phyloP scores from a whole-genome alignment of 2,329 filamentous ascomycete genomes.

The Aspergillus sclerotialis region DNA sequence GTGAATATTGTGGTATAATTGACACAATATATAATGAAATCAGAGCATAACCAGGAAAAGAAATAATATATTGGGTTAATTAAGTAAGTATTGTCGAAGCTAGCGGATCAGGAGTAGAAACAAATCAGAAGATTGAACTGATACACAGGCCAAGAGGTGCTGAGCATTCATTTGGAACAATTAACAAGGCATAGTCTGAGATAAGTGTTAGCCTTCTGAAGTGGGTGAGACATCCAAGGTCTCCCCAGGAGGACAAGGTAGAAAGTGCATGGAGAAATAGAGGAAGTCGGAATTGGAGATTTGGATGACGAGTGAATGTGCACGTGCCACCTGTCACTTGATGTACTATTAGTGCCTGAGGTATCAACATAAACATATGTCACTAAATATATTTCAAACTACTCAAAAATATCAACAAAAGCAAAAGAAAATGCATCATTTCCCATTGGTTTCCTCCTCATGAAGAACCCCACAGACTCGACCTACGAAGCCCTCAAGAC shows the following conservation, averaged over 20 bases:
- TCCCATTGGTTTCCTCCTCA: constrained; percentile 40
- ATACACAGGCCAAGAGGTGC: too few species aligned
- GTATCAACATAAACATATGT: neutral
- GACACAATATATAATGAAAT: neutral
- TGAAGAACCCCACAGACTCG: constrained; percentile 29
- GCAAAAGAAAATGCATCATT: neutral
- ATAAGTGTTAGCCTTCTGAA: too few species aligned
- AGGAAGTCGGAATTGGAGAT: neutral
- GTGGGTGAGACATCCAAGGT: too few species aligned
- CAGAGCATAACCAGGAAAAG: neutral
- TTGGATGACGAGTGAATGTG: neutral
- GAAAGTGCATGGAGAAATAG: neutral
- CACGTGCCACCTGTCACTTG: neutral
- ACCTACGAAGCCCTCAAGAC: constrained; percentile 56
- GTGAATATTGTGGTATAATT: constrained; percentile 4
- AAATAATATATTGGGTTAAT: too few species aligned
- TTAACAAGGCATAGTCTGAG: too few species aligned
- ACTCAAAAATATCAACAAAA: constrained; percentile 31
- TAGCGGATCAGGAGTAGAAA: neutral
- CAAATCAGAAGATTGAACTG: too few species aligned
- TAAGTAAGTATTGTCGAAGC: neutral
- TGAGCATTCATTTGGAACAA: too few species aligned
- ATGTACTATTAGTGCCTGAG: too few species aligned
- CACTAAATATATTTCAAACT: neutral
- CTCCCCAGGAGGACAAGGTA: neutral